A percentile compares a stretch with the other conserved stretches of the same genome.
These are phyloP conservation scores for Blastomyces gilchristii DNA, from an alignment of 2,329 filamentous ascomycete genomes.

Conservation along the genomic window DNA sequence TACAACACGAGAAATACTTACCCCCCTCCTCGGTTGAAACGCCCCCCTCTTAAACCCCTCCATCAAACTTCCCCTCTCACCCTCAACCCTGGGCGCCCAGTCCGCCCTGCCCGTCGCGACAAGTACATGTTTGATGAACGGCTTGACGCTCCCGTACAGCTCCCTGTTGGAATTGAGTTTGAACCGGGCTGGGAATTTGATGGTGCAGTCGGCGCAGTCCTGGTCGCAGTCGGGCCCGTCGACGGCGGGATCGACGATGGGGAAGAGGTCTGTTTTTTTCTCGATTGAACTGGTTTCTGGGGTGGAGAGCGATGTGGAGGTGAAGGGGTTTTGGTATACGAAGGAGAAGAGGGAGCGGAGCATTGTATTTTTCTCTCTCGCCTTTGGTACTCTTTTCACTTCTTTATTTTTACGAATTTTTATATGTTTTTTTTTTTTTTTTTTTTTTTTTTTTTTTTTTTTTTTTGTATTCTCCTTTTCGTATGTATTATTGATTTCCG, in stretches of 20 bases:
- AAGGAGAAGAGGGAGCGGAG: conserved; percentile 1
- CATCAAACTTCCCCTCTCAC: conserved; percentile 80
- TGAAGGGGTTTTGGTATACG: background rate
- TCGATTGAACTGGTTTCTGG: background rate
- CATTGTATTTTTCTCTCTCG: background rate
- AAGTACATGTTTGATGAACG: conserved; percentile 78
- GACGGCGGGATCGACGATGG: conserved; percentile 57
- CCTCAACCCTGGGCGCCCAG: conserved; percentile 79
- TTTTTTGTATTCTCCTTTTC: background rate
- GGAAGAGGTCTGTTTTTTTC: conserved; percentile 51
- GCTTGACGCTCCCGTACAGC: conserved; percentile 75
- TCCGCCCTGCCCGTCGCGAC: conserved; percentile 91
- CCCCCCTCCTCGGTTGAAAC: conserved; percentile 33
- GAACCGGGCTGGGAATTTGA: conserved; percentile 65
- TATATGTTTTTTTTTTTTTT: background rate
- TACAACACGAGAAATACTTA: conserved; percentile 17
- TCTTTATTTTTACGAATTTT: no score
- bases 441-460: background rate
- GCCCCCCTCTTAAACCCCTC: no score
- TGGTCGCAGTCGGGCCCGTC: conserved; percentile 83
- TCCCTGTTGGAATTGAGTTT: conserved; percentile 63
- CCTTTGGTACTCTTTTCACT: no score
- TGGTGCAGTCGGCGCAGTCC: conserved; percentile 72
- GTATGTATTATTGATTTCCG: no score
- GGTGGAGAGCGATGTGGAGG: background rate